Percentiles rank a stretch among this genome's conserved stretches.
Evolutionary conservation across 2,329 filamentous ascomycete species (phyloP).

Genomic region (Samsoniella hepiali): DNA sequence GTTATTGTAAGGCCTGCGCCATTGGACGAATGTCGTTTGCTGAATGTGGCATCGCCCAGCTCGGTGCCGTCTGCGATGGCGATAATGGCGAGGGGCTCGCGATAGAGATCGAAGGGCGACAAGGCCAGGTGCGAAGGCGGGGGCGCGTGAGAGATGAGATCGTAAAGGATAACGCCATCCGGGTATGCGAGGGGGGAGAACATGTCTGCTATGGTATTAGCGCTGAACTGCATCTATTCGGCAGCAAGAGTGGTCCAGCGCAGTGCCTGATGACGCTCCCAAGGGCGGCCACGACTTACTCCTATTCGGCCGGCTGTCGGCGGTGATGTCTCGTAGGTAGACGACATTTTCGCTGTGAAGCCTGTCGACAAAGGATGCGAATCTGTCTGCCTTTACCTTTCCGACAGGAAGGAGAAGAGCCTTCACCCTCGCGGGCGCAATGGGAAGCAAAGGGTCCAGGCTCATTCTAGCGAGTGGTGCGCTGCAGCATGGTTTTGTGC

Average conservation of each 20-base stretch:
- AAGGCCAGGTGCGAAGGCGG: conserved; percentile 76
- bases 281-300: conserved; percentile 53
- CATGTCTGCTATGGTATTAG: conserved; percentile 60
- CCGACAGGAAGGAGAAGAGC: conserved; percentile 84
- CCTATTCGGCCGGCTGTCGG: conserved; percentile 79
- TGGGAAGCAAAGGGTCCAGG: conserved; percentile 83
- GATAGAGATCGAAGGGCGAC: conserved; percentile 85
- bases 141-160: conserved; percentile 76
- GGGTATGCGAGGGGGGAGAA: conserved; percentile 90
- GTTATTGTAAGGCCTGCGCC: conserved; percentile 47
- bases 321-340: conserved; percentile 79
- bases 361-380: conserved; percentile 72
- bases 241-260: background rate
- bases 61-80: conserved; percentile 81
- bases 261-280: background rate
- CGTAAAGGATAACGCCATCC: conserved; percentile 80
- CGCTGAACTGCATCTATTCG: background rate
- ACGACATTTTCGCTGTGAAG: conserved; percentile 78
- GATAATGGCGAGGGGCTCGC: conserved; percentile 78
- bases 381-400: conserved; percentile 77
- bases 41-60: conserved; percentile 52
- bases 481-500: conserved; percentile 24
- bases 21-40: conserved; percentile 52
- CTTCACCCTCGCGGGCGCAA: conserved; percentile 87
- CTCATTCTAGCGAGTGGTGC: conserved; percentile 65